These are phyloP conservation scores for Erysiphe pulchra DNA, from an alignment of 2,329 filamentous ascomycete genomes.

Conservation along the genomic window DNA sequence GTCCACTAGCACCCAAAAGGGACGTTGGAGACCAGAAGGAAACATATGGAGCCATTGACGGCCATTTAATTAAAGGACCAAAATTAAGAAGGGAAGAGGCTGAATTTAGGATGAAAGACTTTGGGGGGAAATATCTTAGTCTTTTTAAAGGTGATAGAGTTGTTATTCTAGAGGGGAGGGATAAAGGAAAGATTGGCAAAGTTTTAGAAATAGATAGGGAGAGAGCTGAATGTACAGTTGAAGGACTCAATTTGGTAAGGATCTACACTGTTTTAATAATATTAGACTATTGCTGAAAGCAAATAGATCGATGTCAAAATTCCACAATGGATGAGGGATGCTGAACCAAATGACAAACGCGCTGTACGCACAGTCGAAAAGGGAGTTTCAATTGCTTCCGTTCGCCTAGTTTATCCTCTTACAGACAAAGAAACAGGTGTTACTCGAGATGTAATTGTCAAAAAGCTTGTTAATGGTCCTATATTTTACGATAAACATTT, in stretches of 20 bases:
- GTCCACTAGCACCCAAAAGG: conserved; percentile 50
- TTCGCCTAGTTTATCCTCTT: conserved; percentile 63
- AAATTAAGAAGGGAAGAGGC: conserved; percentile 3
- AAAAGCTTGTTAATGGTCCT: conserved; percentile 32
- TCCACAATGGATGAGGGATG: conserved; percentile 16
- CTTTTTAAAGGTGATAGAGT: conserved; percentile 52
- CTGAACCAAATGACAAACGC: conserved; percentile 15
- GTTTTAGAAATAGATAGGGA: conserved; percentile 30
- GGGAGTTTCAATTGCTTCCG: conserved; percentile 38
- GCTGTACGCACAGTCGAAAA: conserved; percentile 23
- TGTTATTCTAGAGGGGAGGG: conserved; percentile 49
- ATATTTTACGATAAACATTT: conserved; percentile 24
- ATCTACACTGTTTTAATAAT: not conserved
- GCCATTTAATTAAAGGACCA: conserved; percentile 12
- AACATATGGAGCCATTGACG: conserved; percentile 29
- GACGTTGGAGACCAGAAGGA: conserved; percentile 34
- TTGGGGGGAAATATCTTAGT: conserved; percentile 26
- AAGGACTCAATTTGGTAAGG: conserved; percentile 35
- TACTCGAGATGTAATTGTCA: conserved; percentile 51
- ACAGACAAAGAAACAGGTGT: conserved; percentile 35
- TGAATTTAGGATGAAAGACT: conserved; percentile 12
- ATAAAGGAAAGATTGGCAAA: conserved; percentile 64
- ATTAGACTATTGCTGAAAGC: not conserved
- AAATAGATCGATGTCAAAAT: conserved; percentile 17
- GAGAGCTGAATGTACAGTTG: conserved; percentile 32